Evolutionary conservation across 805 yeast species (phyloP).

Genomic region (Pichia kluyveri): DNA sequence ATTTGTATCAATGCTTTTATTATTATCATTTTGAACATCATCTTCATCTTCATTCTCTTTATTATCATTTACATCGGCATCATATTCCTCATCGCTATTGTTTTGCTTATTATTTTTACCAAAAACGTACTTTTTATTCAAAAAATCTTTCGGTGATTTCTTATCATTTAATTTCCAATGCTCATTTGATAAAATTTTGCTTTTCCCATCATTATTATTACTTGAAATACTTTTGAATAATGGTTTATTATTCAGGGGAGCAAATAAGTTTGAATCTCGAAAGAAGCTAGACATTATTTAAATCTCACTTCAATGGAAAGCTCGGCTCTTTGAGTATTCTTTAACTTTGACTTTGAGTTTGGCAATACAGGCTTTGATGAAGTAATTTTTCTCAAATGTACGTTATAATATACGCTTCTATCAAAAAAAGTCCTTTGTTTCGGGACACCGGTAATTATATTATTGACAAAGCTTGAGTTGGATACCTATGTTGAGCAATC

Average conservation of each 20-base stretch:
- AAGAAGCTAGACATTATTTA: slow-evolving; percentile 12
- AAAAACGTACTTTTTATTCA: neutral
- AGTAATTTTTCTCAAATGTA: too few species aligned
- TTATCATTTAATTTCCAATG: neutral
- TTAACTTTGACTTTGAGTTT: too few species aligned
- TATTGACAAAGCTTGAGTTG: too few species aligned
- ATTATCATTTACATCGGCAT: too few species aligned
- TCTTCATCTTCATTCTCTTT: slow-evolving; percentile 1
- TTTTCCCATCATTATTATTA: neutral
- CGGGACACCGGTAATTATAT: too few species aligned
- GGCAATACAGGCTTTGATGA: too few species aligned
- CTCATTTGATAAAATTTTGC: neutral
- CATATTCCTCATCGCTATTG: neutral
- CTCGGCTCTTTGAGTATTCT: too few species aligned
- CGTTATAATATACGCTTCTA: too few species aligned
- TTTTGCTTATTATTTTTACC: neutral
- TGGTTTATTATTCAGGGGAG: neutral
- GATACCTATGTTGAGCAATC: too few species aligned
- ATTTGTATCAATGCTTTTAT: slow-evolving; percentile 1
- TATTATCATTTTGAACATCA: slow-evolving; percentile 10
- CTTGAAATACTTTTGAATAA: neutral
- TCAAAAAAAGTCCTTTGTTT: too few species aligned
- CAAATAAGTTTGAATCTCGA: slow-evolving; percentile 9
- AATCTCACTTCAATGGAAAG: neutral
- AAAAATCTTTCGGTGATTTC: neutral